Percentiles rank a stretch among this genome's conserved stretches.
Evolutionary conservation across 2,329 filamentous ascomycete genomes (phyloP).

Genomic region (Epichloe typhina): DNA sequence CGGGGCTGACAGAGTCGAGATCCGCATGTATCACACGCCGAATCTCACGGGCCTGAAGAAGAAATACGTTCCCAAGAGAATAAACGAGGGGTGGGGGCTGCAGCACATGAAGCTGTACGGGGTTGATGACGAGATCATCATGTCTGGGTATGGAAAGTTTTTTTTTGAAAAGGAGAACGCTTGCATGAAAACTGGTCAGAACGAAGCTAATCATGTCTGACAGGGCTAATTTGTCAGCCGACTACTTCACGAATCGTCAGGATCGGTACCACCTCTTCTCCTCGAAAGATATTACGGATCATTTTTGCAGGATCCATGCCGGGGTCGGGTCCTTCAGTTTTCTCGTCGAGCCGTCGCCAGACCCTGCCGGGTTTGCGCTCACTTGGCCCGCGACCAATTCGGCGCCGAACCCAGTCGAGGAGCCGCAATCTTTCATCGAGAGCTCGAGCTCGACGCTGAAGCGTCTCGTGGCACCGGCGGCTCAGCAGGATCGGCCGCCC

Average conservation of each 20-base stretch:
- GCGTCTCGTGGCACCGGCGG: slow-evolving; percentile 43
- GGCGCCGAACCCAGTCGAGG: slow-evolving; percentile 59
- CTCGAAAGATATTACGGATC: slow-evolving; percentile 65
- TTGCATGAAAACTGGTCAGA: neutral
- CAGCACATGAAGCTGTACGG: slow-evolving; percentile 99
- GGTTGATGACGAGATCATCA: slow-evolving; percentile 85
- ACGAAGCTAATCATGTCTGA: neutral
- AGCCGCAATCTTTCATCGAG: slow-evolving; percentile 55
- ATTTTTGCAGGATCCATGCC: slow-evolving; percentile 67
- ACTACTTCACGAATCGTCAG: slow-evolving; percentile 94
- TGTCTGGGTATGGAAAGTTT: slow-evolving; percentile 55
- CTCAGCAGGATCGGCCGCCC: neutral
- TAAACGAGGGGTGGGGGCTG: slow-evolving; percentile 96
- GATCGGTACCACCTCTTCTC: slow-evolving; percentile 89
- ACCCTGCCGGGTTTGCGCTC: slow-evolving; percentile 44
- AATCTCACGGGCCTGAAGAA: slow-evolving; percentile 84
- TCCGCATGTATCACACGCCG: slow-evolving; percentile 96
- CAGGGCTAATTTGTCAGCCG: slow-evolving; percentile 72
- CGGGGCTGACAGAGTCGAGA: slow-evolving; percentile 69
- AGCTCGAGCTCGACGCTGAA: slow-evolving; percentile 54
- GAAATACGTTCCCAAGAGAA: slow-evolving; percentile 68
- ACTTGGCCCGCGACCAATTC: slow-evolving; percentile 66
- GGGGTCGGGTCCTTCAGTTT: slow-evolving; percentile 74
- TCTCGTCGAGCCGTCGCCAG: slow-evolving; percentile 50
- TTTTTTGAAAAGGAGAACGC: too few relatives aligned